A percentile compares a stretch with the other conserved stretches of the same genome.
These are phyloP conservation scores for Nemania sp. DNA, from an alignment of 2,329 filamentous ascomycete genomes.

Conservation along the genomic window DNA sequence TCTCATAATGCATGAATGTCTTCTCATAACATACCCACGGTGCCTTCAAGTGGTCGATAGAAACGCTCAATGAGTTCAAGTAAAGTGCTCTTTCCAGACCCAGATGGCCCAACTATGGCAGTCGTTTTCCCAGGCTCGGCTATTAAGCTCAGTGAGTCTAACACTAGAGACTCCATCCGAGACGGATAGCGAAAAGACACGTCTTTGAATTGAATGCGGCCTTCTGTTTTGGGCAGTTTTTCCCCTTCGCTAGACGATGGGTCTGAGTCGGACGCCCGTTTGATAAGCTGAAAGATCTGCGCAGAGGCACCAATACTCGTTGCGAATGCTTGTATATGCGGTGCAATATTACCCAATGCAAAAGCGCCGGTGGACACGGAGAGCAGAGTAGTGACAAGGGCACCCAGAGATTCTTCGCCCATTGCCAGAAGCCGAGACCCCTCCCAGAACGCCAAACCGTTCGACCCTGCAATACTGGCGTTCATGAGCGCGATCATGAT, in stretches of 20 bases:
- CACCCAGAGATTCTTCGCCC: background rate
- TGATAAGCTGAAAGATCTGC: background rate
- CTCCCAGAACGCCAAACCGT: constrained; percentile 24
- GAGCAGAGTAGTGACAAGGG: constrained; percentile 66
- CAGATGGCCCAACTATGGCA: constrained; percentile 71
- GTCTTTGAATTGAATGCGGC: constrained; percentile 45
- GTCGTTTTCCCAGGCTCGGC: constrained; percentile 66
- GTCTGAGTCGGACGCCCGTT: constrained; percentile 2
- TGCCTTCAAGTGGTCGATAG: constrained; percentile 58
- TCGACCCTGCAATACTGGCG: background rate
- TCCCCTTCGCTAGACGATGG: background rate
- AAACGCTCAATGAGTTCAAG: constrained; percentile 69
- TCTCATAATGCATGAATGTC: too few relatives aligned
- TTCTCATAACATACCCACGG: constrained; percentile 34
- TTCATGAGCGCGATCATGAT: constrained; percentile 15
- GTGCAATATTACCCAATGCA: constrained; percentile 13
- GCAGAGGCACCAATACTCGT: constrained; percentile 49
- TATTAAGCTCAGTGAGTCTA: constrained; percentile 39
- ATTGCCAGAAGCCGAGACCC: constrained; percentile 15
- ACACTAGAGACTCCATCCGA: constrained; percentile 60
- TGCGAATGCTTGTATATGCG: constrained; percentile 53
- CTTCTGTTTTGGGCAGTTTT: constrained; percentile 59
- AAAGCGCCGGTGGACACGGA: constrained; percentile 61
- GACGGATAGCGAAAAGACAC: constrained; percentile 56
- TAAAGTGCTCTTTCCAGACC: constrained; percentile 72